A percentile compares a stretch with the other conserved stretches of the same genome.
phyloP scores from a whole-genome alignment of 169 alveolate genomes.

The Plasmodium fragile region DNA sequence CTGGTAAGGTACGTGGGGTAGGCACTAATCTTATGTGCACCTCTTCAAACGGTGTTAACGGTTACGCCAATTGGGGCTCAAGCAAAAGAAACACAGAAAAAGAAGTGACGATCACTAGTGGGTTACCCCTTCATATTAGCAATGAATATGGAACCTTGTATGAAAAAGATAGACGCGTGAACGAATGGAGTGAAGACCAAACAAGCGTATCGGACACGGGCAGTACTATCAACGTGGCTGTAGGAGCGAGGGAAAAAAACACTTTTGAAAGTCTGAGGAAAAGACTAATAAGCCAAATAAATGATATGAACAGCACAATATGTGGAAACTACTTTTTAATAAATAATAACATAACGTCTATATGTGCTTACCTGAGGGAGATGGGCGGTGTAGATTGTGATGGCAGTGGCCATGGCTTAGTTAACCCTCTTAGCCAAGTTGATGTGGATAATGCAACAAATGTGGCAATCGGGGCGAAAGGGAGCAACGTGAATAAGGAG shows the following conservation, averaged over 20 bases:
- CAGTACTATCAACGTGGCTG: not conserved
- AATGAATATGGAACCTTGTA: not conserved
- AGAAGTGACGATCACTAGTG: not conserved
- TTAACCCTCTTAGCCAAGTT: not conserved
- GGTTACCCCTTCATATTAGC: not conserved
- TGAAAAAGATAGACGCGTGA: conserved; percentile 25
- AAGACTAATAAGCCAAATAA: conserved; percentile 12
- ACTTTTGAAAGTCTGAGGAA: conserved; percentile 8
- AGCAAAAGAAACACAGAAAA: not conserved
- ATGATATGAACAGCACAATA: conserved; percentile 37
- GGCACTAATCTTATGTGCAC: not conserved
- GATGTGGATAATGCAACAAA: not conserved
- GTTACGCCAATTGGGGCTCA: not conserved
- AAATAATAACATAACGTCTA: conserved; percentile 25
- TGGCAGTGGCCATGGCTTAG: not conserved
- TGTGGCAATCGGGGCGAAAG: not conserved
- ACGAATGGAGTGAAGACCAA: conserved; percentile 19
- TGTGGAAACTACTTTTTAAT: conserved; percentile 20
- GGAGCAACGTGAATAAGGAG: not conserved
- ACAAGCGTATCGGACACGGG: not conserved
- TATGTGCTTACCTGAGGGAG: conserved; percentile 20
- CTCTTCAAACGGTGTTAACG: not conserved
- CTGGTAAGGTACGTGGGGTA: not conserved
- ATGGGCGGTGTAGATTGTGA: not conserved
- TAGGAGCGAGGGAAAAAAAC: not conserved